These are phyloP conservation scores for Knoxdaviesia capensis DNA, from an alignment of 2,329 filamentous ascomycete species.

Conservation along the genomic window DNA sequence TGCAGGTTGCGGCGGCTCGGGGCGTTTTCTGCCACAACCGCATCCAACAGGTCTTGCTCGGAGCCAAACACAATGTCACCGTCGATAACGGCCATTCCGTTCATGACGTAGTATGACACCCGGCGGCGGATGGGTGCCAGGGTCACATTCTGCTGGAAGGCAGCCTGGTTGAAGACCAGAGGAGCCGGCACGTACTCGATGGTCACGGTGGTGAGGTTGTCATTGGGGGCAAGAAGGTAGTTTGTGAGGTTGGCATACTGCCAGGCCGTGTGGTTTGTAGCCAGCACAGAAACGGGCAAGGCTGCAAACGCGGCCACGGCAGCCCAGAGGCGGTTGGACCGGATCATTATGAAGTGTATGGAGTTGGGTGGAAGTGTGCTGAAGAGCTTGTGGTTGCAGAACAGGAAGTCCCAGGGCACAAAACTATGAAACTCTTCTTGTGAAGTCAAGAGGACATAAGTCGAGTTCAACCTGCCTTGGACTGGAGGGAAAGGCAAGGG, in stretches of 20 bases:
- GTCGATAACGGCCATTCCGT: conserved; percentile 3
- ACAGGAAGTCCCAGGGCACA: too few relatives aligned
- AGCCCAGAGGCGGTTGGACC: too few relatives aligned
- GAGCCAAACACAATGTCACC: conserved; percentile 4
- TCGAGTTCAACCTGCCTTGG: too few relatives aligned
- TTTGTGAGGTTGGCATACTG: neutral
- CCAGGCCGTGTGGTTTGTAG: neutral
- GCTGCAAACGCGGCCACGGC: too few relatives aligned
- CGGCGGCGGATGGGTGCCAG: neutral
- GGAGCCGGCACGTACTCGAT: neutral
- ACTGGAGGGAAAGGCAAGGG: too few relatives aligned
- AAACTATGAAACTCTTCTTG: neutral
- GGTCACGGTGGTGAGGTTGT: neutral
- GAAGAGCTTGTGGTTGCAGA: too few relatives aligned
- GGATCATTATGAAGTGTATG: too few relatives aligned
- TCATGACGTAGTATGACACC: conserved; percentile 2
- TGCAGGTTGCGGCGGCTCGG: neutral
- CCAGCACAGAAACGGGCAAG: too few relatives aligned
- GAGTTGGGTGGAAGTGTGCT: too few relatives aligned
- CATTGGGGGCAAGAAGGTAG: neutral
- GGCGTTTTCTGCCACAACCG: too few relatives aligned
- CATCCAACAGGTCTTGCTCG: neutral
- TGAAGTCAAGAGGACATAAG: neutral
- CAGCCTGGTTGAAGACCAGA: neutral
- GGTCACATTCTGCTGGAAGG: neutral